Percentiles rank a stretch among this genome's conserved stretches.
phyloP scores from a whole-genome alignment of 148 eudicot genomes.

The Spergularia bocconei region DNA sequence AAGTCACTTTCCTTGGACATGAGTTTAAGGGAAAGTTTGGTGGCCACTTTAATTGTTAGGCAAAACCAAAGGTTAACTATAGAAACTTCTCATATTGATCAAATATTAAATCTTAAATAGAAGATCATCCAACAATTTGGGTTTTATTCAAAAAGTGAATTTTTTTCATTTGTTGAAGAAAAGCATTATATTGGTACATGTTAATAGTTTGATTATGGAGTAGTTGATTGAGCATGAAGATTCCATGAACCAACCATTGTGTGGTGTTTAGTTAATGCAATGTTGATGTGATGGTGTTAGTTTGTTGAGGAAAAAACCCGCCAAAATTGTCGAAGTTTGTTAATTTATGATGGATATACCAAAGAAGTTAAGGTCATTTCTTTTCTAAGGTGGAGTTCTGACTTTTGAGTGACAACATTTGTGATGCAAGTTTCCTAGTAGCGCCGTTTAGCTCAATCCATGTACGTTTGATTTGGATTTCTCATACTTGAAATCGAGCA shows the following conservation, averaged over 20 bases:
- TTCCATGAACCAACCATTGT: conserved; percentile 16
- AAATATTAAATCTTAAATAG: conserved; percentile 5
- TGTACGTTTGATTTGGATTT: too few relatives aligned
- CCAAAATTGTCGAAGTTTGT: too few relatives aligned
- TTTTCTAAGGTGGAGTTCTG: too few relatives aligned
- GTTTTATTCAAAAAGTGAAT: background rate
- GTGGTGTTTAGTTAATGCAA: conserved; percentile 8
- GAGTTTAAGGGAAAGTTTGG: conserved; percentile 17
- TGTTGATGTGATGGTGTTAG: conserved; percentile 1
- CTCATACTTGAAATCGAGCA: too few relatives aligned
- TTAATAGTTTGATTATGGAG: conserved; percentile 8
- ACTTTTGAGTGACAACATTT: too few relatives aligned
- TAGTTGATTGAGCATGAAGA: conserved; percentile 20
- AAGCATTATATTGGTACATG: conserved; percentile 20
- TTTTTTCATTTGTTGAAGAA: conserved; percentile 6
- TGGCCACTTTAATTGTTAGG: conserved; percentile 21
- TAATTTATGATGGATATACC: too few relatives aligned
- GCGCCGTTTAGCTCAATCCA: too few relatives aligned
- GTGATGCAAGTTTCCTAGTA: too few relatives aligned
- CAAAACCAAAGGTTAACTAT: conserved; percentile 14
- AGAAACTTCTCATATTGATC: conserved; percentile 8
- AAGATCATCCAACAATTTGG: conserved; percentile 22
- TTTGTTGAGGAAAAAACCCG: background rate
- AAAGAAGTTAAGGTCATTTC: too few relatives aligned
- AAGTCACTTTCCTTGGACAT: conserved; percentile 13